phyloP scores from a whole-genome alignment of 1,284 basidiomycete genomes.

The Termitomyces sp. region DNA sequence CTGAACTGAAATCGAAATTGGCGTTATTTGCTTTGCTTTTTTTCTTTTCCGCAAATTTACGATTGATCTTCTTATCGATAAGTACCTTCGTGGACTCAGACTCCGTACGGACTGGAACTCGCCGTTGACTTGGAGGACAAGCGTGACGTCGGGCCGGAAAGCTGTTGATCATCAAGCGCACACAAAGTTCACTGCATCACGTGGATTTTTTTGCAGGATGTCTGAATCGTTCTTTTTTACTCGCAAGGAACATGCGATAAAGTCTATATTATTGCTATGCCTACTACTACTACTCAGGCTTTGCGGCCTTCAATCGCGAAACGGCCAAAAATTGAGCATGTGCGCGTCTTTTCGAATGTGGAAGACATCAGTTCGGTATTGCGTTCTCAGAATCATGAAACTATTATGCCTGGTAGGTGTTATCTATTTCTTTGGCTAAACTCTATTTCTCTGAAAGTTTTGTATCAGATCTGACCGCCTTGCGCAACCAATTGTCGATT shows the following conservation, averaged over 20 bases:
- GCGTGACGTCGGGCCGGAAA: not conserved
- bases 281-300: not conserved
- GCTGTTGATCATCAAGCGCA: not conserved
- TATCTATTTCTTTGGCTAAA: not conserved
- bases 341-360: constrained; percentile 13
- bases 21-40: not conserved
- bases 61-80: too few species aligned
- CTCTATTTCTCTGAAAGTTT: constrained; percentile 5
- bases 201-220: not conserved
- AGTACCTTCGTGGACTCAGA: too few species aligned
- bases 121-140: too few species aligned
- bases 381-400: constrained; percentile 20
- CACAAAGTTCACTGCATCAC: not conserved
- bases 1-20: not conserved
- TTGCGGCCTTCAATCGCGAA: not conserved
- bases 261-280: not conserved
- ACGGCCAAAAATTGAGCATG: constrained; percentile 5
- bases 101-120: too few species aligned
- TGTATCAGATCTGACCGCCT: constrained; percentile 37
- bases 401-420: constrained; percentile 20
- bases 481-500: constrained; percentile 54
- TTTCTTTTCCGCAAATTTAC: too few species aligned
- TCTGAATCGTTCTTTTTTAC: not conserved
- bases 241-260: not conserved
- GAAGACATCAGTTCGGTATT: constrained; percentile 23